Evolutionary conservation across 768 basidiomycete species (phyloP), one percentile per base, ranked within the genome.

Genomic region (Panus rudis): DNA sequence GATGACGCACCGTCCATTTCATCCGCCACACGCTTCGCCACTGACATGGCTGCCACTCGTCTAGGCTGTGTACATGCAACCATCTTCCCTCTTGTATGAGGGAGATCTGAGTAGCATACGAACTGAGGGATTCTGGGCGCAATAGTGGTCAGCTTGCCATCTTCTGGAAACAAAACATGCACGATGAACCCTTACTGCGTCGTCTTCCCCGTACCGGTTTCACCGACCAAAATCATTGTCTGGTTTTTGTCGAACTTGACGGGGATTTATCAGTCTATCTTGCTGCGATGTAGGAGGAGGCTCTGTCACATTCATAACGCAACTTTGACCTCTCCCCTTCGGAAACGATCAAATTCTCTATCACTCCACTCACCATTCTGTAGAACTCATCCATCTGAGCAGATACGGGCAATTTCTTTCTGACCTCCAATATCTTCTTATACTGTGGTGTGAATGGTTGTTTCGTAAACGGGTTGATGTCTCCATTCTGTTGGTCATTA

Each of bases 51-150:
- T 10, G 94, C 92, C 3, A 99, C 92, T 68, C 94, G 77, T 54
- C 94, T 74, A 1, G 94, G 94, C 59, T 99, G 94, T 2, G 94
- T 99, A 56, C 94, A 99, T 0, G 94, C 94, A 3, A 99, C 83
- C 53, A 97, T 66, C 62, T 92, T 96, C 27, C 89, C 83, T 61
- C 78, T 85, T 4, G 81, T 78, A 58, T 97, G 92, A 0, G 93
- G 92, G 24, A 96, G 64, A 63, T 98, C 94, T 3, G 90, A 90
- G 62, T 81, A 97, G 34, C 84, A 86, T 32, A 93, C 92, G 55
- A 97, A 96, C 62, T 98, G 94, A 1, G 94, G 94, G 57, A 98
- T 96, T 67, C 91, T 92, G 59, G 26, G 49, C 42, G 52, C 10
- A 56, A 54, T 23, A 48, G 42, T 33, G 48, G 44, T 43, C 31